Evolutionary conservation across 1,284 basidiomycete genomes (phyloP), one percentile per base, ranked within the genome.

Genomic region (Moesziomyces antarcticus): DNA sequence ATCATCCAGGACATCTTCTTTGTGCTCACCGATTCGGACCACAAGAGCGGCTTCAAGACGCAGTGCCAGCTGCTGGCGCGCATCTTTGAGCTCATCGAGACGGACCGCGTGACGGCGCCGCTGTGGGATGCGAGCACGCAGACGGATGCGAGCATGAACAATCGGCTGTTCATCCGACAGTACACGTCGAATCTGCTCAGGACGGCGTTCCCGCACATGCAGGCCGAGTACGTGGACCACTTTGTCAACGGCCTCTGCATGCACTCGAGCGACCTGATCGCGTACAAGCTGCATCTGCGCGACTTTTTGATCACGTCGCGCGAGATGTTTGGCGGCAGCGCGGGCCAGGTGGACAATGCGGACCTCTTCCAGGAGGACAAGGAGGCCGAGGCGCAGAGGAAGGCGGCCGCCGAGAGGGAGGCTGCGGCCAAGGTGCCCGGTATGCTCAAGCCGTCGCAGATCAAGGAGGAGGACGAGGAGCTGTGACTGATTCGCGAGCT

Each of bases 1-100:
- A 91, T 98, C 78, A 88, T 97, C 47, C 95, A 97, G 82, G 97
- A 99, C 84, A 93, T 94, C 62, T 97, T 99, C 89, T 98, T 92
- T 81, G 96, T 99, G 50, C 88, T 99, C 54, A 99, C 96, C 25
- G 96, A 99, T 84, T 91, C 96, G 14, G 96, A 98, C 85, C 96
- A 99, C 88, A 98, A 99, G 90, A 94, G 93, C 82, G 95, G 84
- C 22, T 84, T 84, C 82, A 84, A 84, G 71, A 82, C 77, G 42
- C 84, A 84, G 62, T 81, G 80, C 55, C 57, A 71, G 16, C 55
- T 84, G 43, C 89, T 99, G 46, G 93, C 94, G 14, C 89, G 93
- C 42, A 89, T 99, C 87, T 97, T 96, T 88, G 92, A 94, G 84
- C 89, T 99, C 41, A 93, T 97, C 49, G 93, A 96, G 85, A 89